These are phyloP conservation scores for Trichoderma harzianum DNA, from an alignment of 2,329 filamentous ascomycete species.

Conservation along the genomic window DNA sequence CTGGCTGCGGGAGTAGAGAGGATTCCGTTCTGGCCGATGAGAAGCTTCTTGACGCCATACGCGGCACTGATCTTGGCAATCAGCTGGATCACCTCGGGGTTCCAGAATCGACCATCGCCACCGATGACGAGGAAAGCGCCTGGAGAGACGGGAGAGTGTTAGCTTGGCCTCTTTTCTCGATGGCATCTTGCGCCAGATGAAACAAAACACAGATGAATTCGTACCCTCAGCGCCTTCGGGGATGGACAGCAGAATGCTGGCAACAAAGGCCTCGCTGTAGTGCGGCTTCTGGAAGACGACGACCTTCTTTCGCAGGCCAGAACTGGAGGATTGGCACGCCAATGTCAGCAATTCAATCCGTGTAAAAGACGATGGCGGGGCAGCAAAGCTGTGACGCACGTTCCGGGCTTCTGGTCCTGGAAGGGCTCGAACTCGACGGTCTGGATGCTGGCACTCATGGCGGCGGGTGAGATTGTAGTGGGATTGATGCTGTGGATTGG, in stretches of 20 bases:
- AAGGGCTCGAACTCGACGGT: constrained; percentile 82
- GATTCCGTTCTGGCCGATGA: constrained; percentile 95
- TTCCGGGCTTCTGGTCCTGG: constrained; percentile 97
- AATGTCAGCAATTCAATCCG: constrained; percentile 10
- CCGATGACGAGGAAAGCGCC: constrained; percentile 88
- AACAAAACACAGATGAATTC: constrained; percentile 17
- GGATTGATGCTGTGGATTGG: neutral
- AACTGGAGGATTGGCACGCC: constrained; percentile 52
- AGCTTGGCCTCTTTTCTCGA: neutral
- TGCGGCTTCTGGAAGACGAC: constrained; percentile 92
- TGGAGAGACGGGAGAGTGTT: constrained; percentile 27
- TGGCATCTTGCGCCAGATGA: neutral
- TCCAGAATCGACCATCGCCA: constrained; percentile 95
- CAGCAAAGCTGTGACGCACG: constrained; percentile 62
- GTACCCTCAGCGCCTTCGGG: constrained; percentile 83
- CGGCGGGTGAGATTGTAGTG: neutral
- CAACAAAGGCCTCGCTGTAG: constrained; percentile 94
- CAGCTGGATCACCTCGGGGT: constrained; percentile 91
- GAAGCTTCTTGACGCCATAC: constrained; percentile 97
- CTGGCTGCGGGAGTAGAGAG: constrained; percentile 94
- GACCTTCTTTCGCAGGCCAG: constrained; percentile 98
- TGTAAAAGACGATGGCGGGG: neutral
- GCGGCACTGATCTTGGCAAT: constrained; percentile 97
- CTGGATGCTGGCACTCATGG: constrained; percentile 64
- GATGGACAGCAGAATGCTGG: constrained; percentile 92